Conservation (phyloP, 768 basidiomycete species). For the Floccularia luteovirens region DNA sequence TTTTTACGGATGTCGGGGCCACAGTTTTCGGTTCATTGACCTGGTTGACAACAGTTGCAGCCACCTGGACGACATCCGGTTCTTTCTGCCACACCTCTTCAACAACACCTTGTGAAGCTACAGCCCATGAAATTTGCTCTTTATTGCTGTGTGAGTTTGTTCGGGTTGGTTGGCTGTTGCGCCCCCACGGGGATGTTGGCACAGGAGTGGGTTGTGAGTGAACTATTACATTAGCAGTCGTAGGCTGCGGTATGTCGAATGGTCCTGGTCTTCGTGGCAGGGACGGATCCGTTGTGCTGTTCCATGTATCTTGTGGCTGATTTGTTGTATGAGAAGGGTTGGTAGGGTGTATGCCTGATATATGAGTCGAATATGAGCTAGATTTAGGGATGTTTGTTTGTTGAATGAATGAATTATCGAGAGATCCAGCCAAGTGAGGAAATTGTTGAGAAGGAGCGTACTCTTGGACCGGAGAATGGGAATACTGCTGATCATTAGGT, state of each 20-base stretch:
- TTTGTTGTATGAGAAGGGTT: background rate
- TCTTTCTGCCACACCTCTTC: slow-evolving; percentile 40
- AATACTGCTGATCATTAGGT: background rate
- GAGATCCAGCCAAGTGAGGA: background rate
- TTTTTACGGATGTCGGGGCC: too few relatives aligned
- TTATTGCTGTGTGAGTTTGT: slow-evolving; percentile 24
- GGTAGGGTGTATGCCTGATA: background rate
- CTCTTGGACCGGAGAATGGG: background rate
- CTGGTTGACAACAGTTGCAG: too few relatives aligned
- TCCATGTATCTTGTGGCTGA: slow-evolving; percentile 26
- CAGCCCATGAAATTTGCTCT: slow-evolving; percentile 53
- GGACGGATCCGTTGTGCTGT: slow-evolving; percentile 16
- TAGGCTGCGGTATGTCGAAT: slow-evolving; percentile 37
- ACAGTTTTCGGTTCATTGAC: too few relatives aligned
- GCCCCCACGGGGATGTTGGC: slow-evolving; percentile 30
- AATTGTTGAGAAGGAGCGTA: background rate
- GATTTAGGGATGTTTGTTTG: background rate
- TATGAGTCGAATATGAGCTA: background rate
- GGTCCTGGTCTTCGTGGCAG: slow-evolving; percentile 25
- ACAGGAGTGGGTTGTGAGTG: slow-evolving; percentile 9
- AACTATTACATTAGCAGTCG: slow-evolving; percentile 24
- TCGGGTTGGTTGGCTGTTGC: slow-evolving; percentile 15
- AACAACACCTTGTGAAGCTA: slow-evolving; percentile 34
- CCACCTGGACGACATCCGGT: too few relatives aligned
- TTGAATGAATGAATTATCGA: background rate